Evolutionary conservation across 169 alveolate species (phyloP).

Genomic region (Plasmodium gallinaceum): DNA sequence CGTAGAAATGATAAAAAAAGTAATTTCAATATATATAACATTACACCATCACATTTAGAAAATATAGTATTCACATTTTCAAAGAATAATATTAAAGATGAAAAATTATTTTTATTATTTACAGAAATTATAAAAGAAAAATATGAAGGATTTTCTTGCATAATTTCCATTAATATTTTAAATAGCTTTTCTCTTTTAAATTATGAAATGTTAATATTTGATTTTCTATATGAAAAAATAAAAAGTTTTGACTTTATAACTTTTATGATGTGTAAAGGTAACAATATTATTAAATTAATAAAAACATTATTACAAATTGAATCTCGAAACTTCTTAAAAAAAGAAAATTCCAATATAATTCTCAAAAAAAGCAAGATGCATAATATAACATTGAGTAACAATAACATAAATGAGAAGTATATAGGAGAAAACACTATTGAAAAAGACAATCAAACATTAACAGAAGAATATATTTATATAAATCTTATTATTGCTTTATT

Average conservation of each 20-base stretch:
- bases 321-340: neutral
- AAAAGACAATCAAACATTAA: conserved; percentile 8
- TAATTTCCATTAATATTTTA: conserved; percentile 61
- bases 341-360: neutral
- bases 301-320: conserved; percentile 63
- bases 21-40: conserved; percentile 48
- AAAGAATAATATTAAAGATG: conserved; percentile 40
- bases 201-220: conserved; percentile 61
- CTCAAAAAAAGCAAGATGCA: neutral
- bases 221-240: conserved; percentile 56
- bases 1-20: neutral
- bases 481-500: conserved; percentile 39
- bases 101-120: conserved; percentile 35
- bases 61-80: conserved; percentile 72
- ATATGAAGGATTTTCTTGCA: conserved; percentile 70
- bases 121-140: conserved; percentile 70
- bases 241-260: conserved; percentile 66
- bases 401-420: too few species aligned
- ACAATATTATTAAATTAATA: conserved; percentile 64
- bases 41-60: conserved; percentile 76
- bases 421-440: neutral
- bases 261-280: conserved; percentile 63
- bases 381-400: neutral
- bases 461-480: conserved; percentile 28
- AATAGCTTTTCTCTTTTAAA: conserved; percentile 45